A percentile compares a stretch with the other conserved stretches of the same genome.
phyloP scores from a whole-genome alignment of 768 basidiomycete genomes.

The Neoboletus subvelutipes region DNA sequence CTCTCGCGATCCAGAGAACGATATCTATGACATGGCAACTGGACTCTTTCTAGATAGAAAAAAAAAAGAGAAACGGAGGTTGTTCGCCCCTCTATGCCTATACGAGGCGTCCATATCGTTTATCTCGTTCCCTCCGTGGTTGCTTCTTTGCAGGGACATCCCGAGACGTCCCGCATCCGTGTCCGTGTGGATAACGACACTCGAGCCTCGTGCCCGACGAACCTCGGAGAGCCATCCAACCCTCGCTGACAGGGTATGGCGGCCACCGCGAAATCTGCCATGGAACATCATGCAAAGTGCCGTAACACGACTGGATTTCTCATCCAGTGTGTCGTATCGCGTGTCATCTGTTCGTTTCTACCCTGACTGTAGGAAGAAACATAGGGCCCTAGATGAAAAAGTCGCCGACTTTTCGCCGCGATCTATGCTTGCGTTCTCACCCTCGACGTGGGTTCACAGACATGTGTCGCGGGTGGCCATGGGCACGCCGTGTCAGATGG shows the following conservation, averaged over 20 bases:
- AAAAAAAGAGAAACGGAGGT: neutral
- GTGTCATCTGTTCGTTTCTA: neutral
- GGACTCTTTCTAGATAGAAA: neutral
- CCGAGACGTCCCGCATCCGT: neutral
- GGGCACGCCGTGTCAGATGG: neutral
- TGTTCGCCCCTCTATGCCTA: neutral
- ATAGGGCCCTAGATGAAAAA: neutral
- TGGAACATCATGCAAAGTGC: neutral
- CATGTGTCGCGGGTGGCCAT: neutral
- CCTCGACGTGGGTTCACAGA: constrained; percentile 2
- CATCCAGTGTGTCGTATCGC: neutral
- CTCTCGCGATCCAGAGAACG: neutral
- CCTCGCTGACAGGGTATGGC: neutral
- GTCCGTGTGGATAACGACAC: neutral
- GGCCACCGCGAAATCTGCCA: neutral
- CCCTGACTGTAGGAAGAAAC: constrained; percentile 7
- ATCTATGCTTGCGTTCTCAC: constrained; percentile 1
- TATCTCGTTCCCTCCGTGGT: constrained; percentile 1
- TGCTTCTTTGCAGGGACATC: constrained; percentile 8
- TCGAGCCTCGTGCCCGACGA: constrained; percentile 8
- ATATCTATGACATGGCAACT: neutral
- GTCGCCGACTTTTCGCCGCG: neutral
- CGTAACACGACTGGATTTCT: neutral
- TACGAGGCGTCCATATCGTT: neutral
- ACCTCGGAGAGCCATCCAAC: neutral